Conservation (phyloP, 495 filamentous ascomycete genomes). For the Aspergillus wentii region DNA sequence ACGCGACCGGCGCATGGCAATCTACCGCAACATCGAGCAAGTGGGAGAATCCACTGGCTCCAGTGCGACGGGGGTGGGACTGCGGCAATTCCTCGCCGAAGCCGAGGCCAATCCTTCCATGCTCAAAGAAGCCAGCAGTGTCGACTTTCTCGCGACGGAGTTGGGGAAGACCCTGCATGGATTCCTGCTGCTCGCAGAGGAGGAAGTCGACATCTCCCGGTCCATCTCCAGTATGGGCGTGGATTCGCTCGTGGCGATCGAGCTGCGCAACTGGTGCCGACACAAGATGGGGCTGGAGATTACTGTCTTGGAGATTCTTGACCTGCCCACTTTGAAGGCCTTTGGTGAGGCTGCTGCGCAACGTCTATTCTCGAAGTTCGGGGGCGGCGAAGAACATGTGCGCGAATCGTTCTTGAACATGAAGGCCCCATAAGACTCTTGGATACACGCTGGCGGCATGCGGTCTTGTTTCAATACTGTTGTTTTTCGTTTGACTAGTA, state of each 20-base stretch:
- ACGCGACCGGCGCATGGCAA: conserved; percentile 18
- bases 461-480: too few species aligned
- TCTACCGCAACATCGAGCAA: conserved; percentile 20
- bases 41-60: not conserved
- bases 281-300: conserved; percentile 26
- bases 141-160: conserved; percentile 36
- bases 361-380: too few species aligned
- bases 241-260: conserved; percentile 44
- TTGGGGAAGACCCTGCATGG: conserved; percentile 37
- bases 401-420: too few species aligned
- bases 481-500: too few species aligned
- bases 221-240: conserved; percentile 32
- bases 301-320: conserved; percentile 31
- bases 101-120: conserved; percentile 5
- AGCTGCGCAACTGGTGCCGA: conserved; percentile 39
- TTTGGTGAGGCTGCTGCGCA: too few species aligned
- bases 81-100: conserved; percentile 8
- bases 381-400: too few species aligned
- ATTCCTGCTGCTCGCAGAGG: conserved; percentile 15
- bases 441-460: too few species aligned
- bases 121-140: conserved; percentile 1
- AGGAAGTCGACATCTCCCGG: conserved; percentile 27
- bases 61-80: not conserved
- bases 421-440: too few species aligned
- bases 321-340: too few species aligned